phyloP scores from a whole-genome alignment of 1,284 basidiomycete genomes.

The Phaffia rhodozyma region DNA sequence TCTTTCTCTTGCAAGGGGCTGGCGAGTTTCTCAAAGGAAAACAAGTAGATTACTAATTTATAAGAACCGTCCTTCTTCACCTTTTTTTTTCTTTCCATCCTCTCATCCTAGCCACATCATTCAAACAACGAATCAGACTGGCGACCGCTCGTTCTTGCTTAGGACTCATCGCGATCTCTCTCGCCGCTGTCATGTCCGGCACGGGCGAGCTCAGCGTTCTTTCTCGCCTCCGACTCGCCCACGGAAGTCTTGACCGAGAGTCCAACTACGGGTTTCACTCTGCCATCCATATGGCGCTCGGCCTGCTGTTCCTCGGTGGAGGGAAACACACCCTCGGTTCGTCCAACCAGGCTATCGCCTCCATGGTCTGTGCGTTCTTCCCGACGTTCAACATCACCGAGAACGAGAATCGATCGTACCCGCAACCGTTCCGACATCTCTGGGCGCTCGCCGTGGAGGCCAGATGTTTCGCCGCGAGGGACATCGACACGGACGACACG shows the following conservation, averaged over 20 bases:
- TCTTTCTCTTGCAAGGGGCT: slow-evolving; percentile 39
- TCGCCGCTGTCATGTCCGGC: slow-evolving; percentile 89
- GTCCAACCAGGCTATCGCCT: slow-evolving; percentile 81
- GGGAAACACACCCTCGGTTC: slow-evolving; percentile 86
- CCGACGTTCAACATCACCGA: slow-evolving; percentile 68
- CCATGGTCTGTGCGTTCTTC: slow-evolving; percentile 80
- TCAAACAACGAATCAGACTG: slow-evolving; percentile 73
- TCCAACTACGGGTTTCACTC: slow-evolving; percentile 83
- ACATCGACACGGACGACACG: slow-evolving; percentile 77
- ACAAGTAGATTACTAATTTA: background rate
- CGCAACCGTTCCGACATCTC: slow-evolving; percentile 86
- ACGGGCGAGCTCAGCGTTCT: slow-evolving; percentile 87
- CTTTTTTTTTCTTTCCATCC: background rate
- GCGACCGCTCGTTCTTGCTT: slow-evolving; percentile 77
- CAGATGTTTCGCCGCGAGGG: slow-evolving; percentile 75
- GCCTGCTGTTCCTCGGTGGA: slow-evolving; percentile 84
- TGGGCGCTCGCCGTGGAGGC: slow-evolving; percentile 95
- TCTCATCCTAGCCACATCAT: slow-evolving; percentile 47
- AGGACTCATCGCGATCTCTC: slow-evolving; percentile 69
- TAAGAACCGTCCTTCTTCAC: background rate
- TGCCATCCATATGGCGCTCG: slow-evolving; percentile 81
- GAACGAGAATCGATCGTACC: slow-evolving; percentile 77
- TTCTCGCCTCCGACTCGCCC: slow-evolving; percentile 74
- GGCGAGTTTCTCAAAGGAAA: background rate
- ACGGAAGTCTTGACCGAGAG: slow-evolving; percentile 69